Percentiles rank a stretch among this genome's conserved stretches.
Evolutionary conservation across 768 basidiomycete genomes (phyloP).

Genomic region (Boletus insuetus): DNA sequence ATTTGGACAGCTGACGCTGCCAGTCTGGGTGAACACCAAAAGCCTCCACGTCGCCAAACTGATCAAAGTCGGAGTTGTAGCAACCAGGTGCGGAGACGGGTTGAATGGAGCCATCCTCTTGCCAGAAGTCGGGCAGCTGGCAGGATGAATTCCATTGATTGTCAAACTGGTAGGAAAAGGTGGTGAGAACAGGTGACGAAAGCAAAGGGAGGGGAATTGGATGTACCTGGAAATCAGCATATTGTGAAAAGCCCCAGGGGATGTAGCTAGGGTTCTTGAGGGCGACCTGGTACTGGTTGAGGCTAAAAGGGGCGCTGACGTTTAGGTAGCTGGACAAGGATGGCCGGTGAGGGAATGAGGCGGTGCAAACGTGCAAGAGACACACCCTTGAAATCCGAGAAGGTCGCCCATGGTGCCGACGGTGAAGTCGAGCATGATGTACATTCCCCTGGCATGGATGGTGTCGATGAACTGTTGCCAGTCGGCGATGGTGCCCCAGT

Average conservation of each 20-base stretch:
- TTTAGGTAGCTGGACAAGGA: conserved; percentile 57
- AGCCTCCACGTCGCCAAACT: conserved; percentile 96
- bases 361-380: conserved; percentile 5
- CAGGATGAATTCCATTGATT: conserved; percentile 78
- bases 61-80: conserved; percentile 83
- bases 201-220: not conserved
- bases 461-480: conserved; percentile 75
- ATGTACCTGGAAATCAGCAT: conserved; percentile 75
- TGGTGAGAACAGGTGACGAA: not conserved
- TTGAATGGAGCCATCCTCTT: conserved; percentile 61
- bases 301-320: conserved; percentile 71
- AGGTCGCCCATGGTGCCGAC: conserved; percentile 91
- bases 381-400: conserved; percentile 80
- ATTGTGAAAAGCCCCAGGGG: conserved; percentile 86
- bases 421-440: conserved; percentile 90
- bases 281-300: conserved; percentile 67
- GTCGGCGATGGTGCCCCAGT: conserved; percentile 82
- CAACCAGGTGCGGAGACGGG: conserved; percentile 66
- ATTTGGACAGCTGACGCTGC: conserved; percentile 93
- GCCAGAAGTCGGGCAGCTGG: conserved; percentile 74
- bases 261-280: conserved; percentile 76
- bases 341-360: conserved; percentile 11
- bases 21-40: conserved; percentile 95
- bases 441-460: conserved; percentile 83
- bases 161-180: conserved; percentile 41